A percentile compares a stretch with the other conserved stretches of the same genome.
phyloP scores from a whole-genome alignment of 768 basidiomycete genomes.

The Agaricus subrufescens region DNA sequence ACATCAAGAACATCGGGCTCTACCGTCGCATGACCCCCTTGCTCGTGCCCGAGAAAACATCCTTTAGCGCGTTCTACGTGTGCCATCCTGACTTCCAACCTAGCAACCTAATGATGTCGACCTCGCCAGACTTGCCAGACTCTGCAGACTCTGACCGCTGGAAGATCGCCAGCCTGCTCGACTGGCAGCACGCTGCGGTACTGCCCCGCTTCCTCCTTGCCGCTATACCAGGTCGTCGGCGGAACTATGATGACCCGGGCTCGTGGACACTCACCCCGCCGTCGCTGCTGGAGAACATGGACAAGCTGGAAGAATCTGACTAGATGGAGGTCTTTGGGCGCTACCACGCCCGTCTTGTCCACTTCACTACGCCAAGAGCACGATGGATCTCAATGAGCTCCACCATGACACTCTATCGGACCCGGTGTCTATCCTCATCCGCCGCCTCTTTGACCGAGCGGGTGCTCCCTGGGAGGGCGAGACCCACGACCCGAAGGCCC shows the following conservation, averaged over 20 bases:
- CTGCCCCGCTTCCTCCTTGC: constrained; percentile 47
- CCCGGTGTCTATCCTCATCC: constrained; percentile 26
- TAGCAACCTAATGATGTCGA: constrained; percentile 44
- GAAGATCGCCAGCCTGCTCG: constrained; percentile 38
- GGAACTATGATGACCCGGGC: constrained; percentile 41
- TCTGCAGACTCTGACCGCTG: constrained; percentile 26
- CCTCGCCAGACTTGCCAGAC: constrained; percentile 22
- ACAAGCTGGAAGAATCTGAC: constrained; percentile 35
- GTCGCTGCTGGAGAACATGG: constrained; percentile 36
- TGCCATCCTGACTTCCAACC: constrained; percentile 49
- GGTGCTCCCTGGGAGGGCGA: constrained; percentile 48
- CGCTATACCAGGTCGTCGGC: constrained; percentile 35
- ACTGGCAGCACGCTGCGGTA: constrained; percentile 56
- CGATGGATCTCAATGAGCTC: constrained; percentile 37
- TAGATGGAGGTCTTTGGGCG: constrained; percentile 24
- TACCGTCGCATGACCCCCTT: constrained; percentile 45
- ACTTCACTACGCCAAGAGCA: constrained; percentile 45
- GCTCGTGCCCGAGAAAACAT: constrained; percentile 35
- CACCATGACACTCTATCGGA: constrained; percentile 37
- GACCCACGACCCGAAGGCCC: constrained; percentile 38
- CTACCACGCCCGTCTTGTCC: constrained; percentile 43
- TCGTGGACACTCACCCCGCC: constrained; percentile 35
- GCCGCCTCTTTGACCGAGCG: constrained; percentile 40
- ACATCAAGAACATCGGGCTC: constrained; percentile 43
- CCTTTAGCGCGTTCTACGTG: constrained; percentile 40